Conservation (phyloP, 345 rosid genomes). For the Abelmoschus esculentus region DNA sequence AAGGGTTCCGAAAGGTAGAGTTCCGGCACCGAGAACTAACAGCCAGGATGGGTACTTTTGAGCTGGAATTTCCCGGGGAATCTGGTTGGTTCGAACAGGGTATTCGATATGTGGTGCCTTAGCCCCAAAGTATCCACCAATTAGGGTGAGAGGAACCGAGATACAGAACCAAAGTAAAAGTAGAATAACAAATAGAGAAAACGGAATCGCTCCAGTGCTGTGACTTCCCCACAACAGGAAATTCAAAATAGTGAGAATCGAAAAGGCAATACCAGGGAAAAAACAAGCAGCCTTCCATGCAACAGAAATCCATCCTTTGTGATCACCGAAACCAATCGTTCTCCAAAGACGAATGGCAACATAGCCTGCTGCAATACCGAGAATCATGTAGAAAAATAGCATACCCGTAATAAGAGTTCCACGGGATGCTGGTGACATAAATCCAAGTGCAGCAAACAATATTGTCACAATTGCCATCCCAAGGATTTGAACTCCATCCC, state of each 20-base stretch:
- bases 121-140: constrained; percentile 2
- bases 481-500: constrained; percentile 58
- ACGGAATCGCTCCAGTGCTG: constrained; percentile 31
- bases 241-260: constrained; percentile 40
- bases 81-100: constrained; percentile 58
- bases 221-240: constrained; percentile 4
- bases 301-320: constrained; percentile 45
- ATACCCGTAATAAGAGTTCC: constrained; percentile 52
- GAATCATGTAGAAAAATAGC: constrained; percentile 55
- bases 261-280: constrained; percentile 55
- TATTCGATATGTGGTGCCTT: constrained; percentile 34
- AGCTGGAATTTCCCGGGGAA: constrained; percentile 55
- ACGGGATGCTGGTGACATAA: constrained; percentile 59
- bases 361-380: constrained; percentile 51
- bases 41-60: constrained; percentile 60
- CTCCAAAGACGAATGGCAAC: constrained; percentile 57
- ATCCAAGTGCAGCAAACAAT: constrained; percentile 53
- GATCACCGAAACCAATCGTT: constrained; percentile 43
- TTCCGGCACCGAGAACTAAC: constrained; percentile 25
- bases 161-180: constrained; percentile 54
- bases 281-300: constrained; percentile 52
- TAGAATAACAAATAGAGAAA: constrained; percentile 39
- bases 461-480: constrained; percentile 62
- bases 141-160: constrained; percentile 2
- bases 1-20: constrained; percentile 45